These are phyloP conservation scores for Emergomyces africanus DNA, from an alignment of 2,329 filamentous ascomycete species.

Conservation along the genomic window DNA sequence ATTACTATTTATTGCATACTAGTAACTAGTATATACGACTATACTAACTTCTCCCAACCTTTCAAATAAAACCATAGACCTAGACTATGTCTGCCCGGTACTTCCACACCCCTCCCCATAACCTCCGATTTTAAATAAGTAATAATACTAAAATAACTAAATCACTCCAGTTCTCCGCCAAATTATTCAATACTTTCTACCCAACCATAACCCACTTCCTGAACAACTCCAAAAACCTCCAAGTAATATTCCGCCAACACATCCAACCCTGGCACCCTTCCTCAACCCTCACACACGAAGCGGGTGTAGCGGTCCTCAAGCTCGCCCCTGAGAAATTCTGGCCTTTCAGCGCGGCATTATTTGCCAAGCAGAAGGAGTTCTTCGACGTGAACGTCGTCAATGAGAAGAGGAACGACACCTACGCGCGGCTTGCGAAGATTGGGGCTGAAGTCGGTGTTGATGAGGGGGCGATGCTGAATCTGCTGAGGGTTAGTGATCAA, in stretches of 20 bases:
- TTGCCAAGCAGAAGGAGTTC: conserved; percentile 57
- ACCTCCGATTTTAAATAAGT: too few species aligned
- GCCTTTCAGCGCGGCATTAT: conserved; percentile 59
- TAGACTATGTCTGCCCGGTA: conserved; percentile 81
- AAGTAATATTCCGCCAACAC: conserved; percentile 79
- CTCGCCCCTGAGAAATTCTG: conserved; percentile 63
- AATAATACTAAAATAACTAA: too few species aligned
- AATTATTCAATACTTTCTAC: conserved; percentile 68
- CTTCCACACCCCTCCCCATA: conserved; percentile 32
- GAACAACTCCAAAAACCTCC: conserved; percentile 46
- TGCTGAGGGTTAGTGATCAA: conserved; percentile 55
- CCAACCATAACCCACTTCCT: conserved; percentile 53
- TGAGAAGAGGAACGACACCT: conserved; percentile 75
- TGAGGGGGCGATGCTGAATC: conserved; percentile 53
- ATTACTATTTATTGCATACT: background rate
- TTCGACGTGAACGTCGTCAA: conserved; percentile 78
- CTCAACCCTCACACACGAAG: conserved; percentile 59
- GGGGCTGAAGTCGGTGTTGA: conserved; percentile 55
- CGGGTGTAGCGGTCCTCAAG: conserved; percentile 65
- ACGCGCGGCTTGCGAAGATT: conserved; percentile 64
- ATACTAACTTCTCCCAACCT: background rate
- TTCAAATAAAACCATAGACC: conserved; percentile 38
- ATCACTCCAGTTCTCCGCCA: conserved; percentile 44
- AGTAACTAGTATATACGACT: background rate
- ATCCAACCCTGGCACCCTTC: conserved; percentile 93